These are phyloP conservation scores for Trypanosoma scelopori DNA, from an alignment of 208 protist genomes.

Conservation along the genomic window DNA sequence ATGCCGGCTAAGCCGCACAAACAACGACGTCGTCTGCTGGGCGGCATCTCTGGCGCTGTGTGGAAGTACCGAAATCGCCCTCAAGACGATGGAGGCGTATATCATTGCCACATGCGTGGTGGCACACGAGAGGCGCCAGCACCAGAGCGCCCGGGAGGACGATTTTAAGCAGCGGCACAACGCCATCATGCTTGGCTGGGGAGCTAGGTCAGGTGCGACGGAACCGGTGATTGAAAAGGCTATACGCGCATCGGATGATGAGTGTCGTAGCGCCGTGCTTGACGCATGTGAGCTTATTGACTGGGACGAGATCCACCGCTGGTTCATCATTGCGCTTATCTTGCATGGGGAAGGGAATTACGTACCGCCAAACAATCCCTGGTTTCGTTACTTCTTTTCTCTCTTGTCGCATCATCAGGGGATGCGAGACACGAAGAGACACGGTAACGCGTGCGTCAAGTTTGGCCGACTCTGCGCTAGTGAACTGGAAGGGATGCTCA, in stretches of 20 bases:
- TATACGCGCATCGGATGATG: constrained; percentile 20
- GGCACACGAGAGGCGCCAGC: constrained; percentile 25
- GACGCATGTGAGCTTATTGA: constrained; percentile 44
- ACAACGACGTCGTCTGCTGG: constrained; percentile 59
- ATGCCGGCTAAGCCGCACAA: constrained; percentile 31
- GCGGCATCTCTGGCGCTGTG: constrained; percentile 49
- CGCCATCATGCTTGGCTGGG: constrained; percentile 19
- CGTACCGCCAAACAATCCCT: constrained; percentile 36
- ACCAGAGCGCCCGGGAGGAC: not conserved
- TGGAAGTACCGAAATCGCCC: constrained; percentile 35
- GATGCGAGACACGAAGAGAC: not conserved
- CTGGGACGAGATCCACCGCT: constrained; percentile 47
- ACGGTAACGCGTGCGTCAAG: too few relatives aligned
- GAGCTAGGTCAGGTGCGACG: not conserved
- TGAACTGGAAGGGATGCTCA: constrained; percentile 41
- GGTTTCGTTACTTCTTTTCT: constrained; percentile 71
- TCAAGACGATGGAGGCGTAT: constrained; percentile 61
- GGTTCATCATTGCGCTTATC: constrained; percentile 65
- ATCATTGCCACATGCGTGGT: constrained; percentile 62
- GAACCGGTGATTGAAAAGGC: constrained; percentile 9
- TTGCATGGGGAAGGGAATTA: constrained; percentile 41
- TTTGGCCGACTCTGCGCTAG: constrained; percentile 23
- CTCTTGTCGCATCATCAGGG: constrained; percentile 7
- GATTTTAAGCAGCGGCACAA: constrained; percentile 3
- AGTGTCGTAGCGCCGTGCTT: constrained; percentile 33